These are phyloP conservation scores for Cercospora berteroae DNA, from an alignment of 2,329 filamentous ascomycete genomes.

Conservation along the genomic window DNA sequence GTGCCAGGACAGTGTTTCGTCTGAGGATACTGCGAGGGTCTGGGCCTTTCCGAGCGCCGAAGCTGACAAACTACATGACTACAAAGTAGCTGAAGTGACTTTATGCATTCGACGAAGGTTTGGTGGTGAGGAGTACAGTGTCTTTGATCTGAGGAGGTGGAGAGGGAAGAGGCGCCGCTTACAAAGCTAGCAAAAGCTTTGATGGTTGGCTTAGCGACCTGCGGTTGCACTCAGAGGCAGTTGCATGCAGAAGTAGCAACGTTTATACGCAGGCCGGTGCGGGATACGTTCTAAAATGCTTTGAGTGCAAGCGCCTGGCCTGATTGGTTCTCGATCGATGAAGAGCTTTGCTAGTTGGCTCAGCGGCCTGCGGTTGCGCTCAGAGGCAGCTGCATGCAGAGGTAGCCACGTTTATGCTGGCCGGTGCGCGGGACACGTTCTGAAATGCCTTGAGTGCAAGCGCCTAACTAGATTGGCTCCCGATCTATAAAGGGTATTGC, in stretches of 20 bases:
- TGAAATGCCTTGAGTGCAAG: background rate
- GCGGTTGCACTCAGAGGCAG: background rate
- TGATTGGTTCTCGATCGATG: background rate
- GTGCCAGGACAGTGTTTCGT: background rate
- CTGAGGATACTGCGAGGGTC: background rate
- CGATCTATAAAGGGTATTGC: no score
- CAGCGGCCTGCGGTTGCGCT: background rate
- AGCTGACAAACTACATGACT: background rate
- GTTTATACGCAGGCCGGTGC: background rate
- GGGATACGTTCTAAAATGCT: background rate
- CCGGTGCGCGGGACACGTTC: background rate
- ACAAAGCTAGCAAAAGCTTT: background rate
- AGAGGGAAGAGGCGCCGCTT: background rate
- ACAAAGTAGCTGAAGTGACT: background rate
- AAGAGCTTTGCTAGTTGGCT: background rate
- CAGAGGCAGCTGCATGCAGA: background rate
- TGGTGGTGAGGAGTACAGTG: background rate
- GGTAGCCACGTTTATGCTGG: background rate
- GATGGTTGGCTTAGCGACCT: background rate
- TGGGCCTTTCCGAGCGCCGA: background rate
- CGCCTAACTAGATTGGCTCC: no score
- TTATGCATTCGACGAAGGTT: background rate
- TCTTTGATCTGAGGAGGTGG: background rate
- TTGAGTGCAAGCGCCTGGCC: background rate
- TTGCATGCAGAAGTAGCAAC: background rate